Percentiles rank a stretch among this genome's conserved stretches.
These are phyloP conservation scores for Mycosarcoma mackinlayi DNA, from an alignment of 1,284 basidiomycete genomes.

Conservation along the genomic window DNA sequence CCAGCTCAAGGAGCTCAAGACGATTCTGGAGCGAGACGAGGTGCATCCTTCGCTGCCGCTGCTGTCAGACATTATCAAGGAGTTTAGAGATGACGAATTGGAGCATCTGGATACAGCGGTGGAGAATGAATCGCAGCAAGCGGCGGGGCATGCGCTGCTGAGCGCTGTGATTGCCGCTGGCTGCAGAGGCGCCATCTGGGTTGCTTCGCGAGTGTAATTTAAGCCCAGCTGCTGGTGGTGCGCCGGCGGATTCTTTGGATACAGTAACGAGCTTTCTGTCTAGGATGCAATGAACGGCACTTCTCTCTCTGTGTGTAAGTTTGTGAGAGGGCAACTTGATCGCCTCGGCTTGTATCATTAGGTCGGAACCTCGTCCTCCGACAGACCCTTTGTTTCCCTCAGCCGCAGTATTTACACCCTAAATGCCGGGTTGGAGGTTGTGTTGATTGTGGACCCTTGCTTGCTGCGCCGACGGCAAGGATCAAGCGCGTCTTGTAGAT, in stretches of 20 bases:
- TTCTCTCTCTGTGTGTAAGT: too few relatives aligned
- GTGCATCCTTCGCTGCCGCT: constrained; percentile 80
- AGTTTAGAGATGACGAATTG: constrained; percentile 93
- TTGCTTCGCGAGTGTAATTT: constrained; percentile 72
- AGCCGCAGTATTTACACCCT: too few relatives aligned
- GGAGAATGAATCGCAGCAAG: constrained; percentile 86
- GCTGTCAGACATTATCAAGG: constrained; percentile 79
- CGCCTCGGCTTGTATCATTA: too few relatives aligned
- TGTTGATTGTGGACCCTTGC: constrained; percentile 7
- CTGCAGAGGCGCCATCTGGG: constrained; percentile 87
- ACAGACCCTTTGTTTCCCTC: too few relatives aligned
- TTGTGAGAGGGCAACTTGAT: too few relatives aligned
- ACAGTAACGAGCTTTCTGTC: too few relatives aligned
- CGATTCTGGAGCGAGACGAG: constrained; percentile 27
- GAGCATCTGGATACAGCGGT: constrained; percentile 94
- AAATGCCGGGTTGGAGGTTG: neutral
- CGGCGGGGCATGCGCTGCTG: constrained; percentile 89
- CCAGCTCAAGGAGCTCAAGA: constrained; percentile 55
- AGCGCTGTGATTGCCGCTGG: constrained; percentile 85
- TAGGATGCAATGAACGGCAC: neutral
- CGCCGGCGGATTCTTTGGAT: neutral
- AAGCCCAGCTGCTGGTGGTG: neutral
- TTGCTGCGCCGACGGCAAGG: too few relatives aligned
- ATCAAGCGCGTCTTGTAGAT: too few relatives aligned
- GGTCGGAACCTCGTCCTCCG: constrained; percentile 3